Percentiles rank a stretch among this genome's conserved stretches.
Conservation (phyloP, 331 rosid species). For the Telfairia occidentalis region DNA sequence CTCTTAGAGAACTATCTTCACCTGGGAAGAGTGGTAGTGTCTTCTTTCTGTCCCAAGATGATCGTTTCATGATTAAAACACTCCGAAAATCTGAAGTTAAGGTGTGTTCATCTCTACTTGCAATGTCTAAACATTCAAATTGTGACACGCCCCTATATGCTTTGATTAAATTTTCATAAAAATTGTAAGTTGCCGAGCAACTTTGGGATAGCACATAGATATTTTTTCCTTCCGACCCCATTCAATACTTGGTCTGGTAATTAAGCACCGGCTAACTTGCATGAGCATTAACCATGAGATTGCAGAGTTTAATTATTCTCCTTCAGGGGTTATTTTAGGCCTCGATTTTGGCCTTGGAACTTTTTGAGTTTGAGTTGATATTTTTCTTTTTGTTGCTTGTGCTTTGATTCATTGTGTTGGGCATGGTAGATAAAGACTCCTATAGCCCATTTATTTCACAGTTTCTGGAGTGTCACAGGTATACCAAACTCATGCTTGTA, state of each 20-base stretch:
- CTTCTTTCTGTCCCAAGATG: slow-evolving; percentile 95
- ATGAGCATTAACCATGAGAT: not conserved
- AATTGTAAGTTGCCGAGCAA: not conserved
- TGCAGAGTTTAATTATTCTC: not conserved
- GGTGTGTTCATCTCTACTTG: slow-evolving; percentile 44
- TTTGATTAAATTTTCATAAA: not conserved
- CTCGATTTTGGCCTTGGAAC: not conserved
- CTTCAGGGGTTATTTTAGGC: not conserved
- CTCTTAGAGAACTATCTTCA: slow-evolving; percentile 91
- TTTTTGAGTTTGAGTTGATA: not conserved
- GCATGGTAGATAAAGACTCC: not conserved
- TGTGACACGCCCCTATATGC: slow-evolving; percentile 11
- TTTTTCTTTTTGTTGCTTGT: not conserved
- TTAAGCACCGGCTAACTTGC: not conserved
- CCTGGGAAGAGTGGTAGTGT: slow-evolving; percentile 99
- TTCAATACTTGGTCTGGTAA: not conserved
- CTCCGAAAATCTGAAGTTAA: slow-evolving; percentile 94
- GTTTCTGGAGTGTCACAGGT: not conserved
- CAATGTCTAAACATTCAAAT: not conserved
- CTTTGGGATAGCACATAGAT: not conserved
- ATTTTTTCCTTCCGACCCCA: not conserved
- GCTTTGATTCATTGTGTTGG: not conserved
- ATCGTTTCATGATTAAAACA: slow-evolving; percentile 96
- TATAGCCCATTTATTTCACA: not conserved
- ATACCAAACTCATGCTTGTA: not conserved